Evolutionary conservation across 2,329 filamentous ascomycete species (phyloP).

Genomic region (Lojkania enalia): DNA sequence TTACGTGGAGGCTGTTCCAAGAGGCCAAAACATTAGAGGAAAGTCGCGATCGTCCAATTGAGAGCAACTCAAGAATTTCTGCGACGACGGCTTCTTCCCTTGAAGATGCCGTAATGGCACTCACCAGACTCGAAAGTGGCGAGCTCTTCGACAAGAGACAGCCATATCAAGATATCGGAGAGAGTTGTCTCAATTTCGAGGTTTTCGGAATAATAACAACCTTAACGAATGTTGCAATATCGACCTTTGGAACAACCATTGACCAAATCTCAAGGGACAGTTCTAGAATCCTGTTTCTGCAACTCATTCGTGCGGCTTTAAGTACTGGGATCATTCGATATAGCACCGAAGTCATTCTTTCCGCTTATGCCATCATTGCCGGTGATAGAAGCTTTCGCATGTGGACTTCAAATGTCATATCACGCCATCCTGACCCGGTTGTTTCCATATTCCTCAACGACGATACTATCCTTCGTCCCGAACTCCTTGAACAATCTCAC

Average conservation of each 20-base stretch:
- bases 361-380: constrained; percentile 65
- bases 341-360: constrained; percentile 68
- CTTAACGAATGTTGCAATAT: constrained; percentile 29
- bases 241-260: constrained; percentile 53
- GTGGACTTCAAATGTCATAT: constrained; percentile 28
- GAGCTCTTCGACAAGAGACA: constrained; percentile 32
- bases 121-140: constrained; percentile 26
- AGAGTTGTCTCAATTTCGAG: constrained; percentile 26
- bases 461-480: constrained; percentile 56
- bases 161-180: constrained; percentile 32
- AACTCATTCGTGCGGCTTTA: constrained; percentile 69
- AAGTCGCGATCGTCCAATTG: constrained; percentile 31
- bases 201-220: constrained; percentile 32
- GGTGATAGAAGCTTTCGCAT: constrained; percentile 51
- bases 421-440: constrained; percentile 39
- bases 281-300: constrained; percentile 67
- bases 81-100: constrained; percentile 23
- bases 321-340: constrained; percentile 66
- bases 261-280: constrained; percentile 62
- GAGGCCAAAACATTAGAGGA: constrained; percentile 29
- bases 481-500: constrained; percentile 68
- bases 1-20: constrained; percentile 47
- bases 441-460: constrained; percentile 61
- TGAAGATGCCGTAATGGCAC: constrained; percentile 30
- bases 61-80: constrained; percentile 19